Evolutionary conservation across 2,329 filamentous ascomycete species (phyloP), one percentile per base, ranked within the genome.

Genomic region (Endocalyx cinctus): DNA sequence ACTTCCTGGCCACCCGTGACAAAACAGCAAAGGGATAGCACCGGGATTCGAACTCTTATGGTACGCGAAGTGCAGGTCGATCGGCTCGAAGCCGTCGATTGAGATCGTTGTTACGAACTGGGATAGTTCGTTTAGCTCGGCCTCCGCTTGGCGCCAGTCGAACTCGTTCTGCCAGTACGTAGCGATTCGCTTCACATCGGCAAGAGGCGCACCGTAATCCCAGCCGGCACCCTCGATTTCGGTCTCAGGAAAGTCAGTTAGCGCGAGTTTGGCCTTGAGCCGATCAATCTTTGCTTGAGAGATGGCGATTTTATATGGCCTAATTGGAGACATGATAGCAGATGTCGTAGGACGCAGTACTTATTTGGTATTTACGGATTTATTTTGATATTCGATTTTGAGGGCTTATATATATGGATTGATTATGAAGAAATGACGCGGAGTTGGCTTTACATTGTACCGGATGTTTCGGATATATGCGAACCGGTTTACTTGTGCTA

Each of bases 31-130:
- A 13, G 37, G 30, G n/a, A 39, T 26, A 17, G 20, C 30, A 15
- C 13, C 12, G 6, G 19, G 10, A n/a, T 12, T 11, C 4, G 27
- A 4, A n/a, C 71, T 77, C 33, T 56, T 64, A 43, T 80, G 66
- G 49, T 83, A 75, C 5, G 85, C 51, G 46, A 81, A 82, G 53
- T 86, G 82, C 3, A 86, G 64, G 16, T 77, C 64, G 19, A 84
- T 51, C 1, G 67, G 62, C 0, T 66, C 77, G 40, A 81, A 84
- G 0, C 70, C 73, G 5, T 78, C 66, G 0, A 82, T 66, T 0
- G 58, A 38, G 5, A 84, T 58, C 1, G 55, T 54, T 0, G 70
- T 70, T 2, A 59, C 67, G 53, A 69, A 82, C 16, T 84, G 77
- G 0, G 75, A 71, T 8, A 82, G 54, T 26, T 65, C 39, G 47